A percentile compares a stretch with the other conserved stretches of the same genome.
Conservation (phyloP, 2,329 filamentous ascomycete species). For the Botrytis tulipae region DNA sequence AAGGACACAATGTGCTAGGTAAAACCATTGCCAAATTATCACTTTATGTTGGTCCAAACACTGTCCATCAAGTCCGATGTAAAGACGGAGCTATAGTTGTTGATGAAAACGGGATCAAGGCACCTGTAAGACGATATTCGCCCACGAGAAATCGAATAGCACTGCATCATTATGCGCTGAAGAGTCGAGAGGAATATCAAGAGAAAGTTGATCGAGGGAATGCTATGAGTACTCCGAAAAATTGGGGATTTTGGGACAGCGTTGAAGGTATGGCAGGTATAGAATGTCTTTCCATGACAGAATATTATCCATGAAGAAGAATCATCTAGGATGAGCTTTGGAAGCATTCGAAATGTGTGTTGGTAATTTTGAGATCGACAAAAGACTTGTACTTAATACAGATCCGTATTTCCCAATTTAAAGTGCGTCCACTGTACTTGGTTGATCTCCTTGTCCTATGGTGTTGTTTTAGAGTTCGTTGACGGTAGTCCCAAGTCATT, state of each 20-base stretch:
- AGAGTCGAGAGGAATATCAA: conserved; percentile 39
- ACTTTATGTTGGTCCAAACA: conserved; percentile 17
- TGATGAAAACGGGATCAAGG: conserved; percentile 33
- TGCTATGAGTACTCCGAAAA: conserved; percentile 34
- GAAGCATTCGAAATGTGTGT: neutral
- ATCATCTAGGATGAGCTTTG: neutral
- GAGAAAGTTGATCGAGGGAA: conserved; percentile 35
- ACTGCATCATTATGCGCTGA: conserved; percentile 40
- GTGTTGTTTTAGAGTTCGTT: neutral
- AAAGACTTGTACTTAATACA: neutral
- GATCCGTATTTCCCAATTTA: neutral
- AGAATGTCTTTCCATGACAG: conserved; percentile 34
- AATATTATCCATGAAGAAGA: conserved; percentile 29
- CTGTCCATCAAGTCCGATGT: conserved; percentile 29
- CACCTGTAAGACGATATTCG: conserved; percentile 30
- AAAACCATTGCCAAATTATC: conserved; percentile 37
- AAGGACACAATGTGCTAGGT: conserved; percentile 36
- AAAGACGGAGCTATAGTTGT: conserved; percentile 29
- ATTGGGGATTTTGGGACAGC: conserved; percentile 35
- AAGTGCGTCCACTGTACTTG: neutral
- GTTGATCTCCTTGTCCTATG: neutral
- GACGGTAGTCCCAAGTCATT: neutral
- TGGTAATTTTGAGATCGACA: neutral
- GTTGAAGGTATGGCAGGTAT: conserved; percentile 33
- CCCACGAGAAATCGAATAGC: conserved; percentile 37